Evolutionary conservation across 768 basidiomycete genomes (phyloP), one percentile per base, ranked within the genome.

Genomic region (Suillus luteus): DNA sequence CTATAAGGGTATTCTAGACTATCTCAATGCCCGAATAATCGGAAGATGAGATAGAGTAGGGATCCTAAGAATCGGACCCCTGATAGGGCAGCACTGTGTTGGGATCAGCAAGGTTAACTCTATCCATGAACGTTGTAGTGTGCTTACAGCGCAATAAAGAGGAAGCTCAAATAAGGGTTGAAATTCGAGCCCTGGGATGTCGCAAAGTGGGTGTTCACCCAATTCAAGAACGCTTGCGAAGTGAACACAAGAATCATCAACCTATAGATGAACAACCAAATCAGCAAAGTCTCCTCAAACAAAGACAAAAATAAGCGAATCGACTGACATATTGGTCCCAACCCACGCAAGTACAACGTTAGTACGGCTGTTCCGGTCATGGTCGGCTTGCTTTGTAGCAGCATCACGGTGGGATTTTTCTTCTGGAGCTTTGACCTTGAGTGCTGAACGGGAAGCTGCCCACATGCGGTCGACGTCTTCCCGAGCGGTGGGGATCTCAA

Each of bases 381-480:
- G 90, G 76, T 96, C 95, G 24, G 89, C 85, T 71, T 95, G 91
- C 80, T 95, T 96, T 46, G 93, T 95, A 41, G 89, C 89, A 19
- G 93, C 88, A 71, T 92, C 90, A 57, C 93, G 87, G 71, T 92
- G 90, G 76, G 94, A 85, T 75, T 89, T 91, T 77, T 86, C 83
- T 65, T 88, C 85, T n/a, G 86, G 82, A 46, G 86, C 83, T 69
- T 86, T 90, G 65, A 84, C 78, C 67, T 87, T 83, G 65, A 96
- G 81, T 33, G 93, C 82, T 62, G 80, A 79, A 64, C 88, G 85
- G 31, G 91, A 90, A 24, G 93, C 92, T 19, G 80, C 73, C 95
- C 95, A 96, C 48, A 96, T 76, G 59, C 88, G 89, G 71, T 95
- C 94, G 61, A 95, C 91, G 65, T 96, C 94, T 73, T 96, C 95